Conservation (phyloP, 2,329 filamentous ascomycete genomes). For the Ophiognomonia clavigignenti-juglandacearum region DNA sequence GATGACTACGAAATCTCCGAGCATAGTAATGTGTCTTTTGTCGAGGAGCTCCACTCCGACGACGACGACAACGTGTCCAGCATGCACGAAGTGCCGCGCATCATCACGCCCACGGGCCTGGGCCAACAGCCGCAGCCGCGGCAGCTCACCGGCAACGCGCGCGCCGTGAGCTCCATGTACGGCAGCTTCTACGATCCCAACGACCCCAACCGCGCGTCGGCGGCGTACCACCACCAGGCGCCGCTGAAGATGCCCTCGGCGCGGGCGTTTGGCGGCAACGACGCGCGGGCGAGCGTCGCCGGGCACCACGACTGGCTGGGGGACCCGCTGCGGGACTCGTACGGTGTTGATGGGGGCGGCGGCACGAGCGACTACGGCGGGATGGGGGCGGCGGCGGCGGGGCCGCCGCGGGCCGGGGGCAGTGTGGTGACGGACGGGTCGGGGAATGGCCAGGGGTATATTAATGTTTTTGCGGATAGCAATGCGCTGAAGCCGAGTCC, state of each 20-base stretch:
- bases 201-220: conserved; percentile 8
- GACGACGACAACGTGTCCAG: conserved; percentile 10
- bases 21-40: not conserved
- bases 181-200: conserved; percentile 12
- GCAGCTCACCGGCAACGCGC: conserved; percentile 16
- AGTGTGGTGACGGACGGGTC: conserved; percentile 28
- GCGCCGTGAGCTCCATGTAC: conserved; percentile 16
- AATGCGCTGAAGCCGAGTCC: conserved; percentile 29
- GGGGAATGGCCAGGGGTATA: conserved; percentile 44
- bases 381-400: too few relatives aligned
- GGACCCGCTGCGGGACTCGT: conserved; percentile 16
- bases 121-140: conserved; percentile 16
- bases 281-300: conserved; percentile 12
- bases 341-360: too few relatives aligned
- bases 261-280: conserved; percentile 14
- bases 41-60: too few relatives aligned
- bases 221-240: conserved; percentile 10
- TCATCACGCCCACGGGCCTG: too few relatives aligned
- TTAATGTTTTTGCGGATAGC: conserved; percentile 49
- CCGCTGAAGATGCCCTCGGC: conserved; percentile 15
- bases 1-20: too few relatives aligned
- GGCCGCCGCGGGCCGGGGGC: too few relatives aligned
- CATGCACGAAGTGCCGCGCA: conserved; percentile 6
- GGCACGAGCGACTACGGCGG: too few relatives aligned
- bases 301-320: conserved; percentile 1